A percentile compares a stretch with the other conserved stretches of the same genome.
These are phyloP conservation scores for Wickerhamomyces alni DNA, from an alignment of 805 yeast species.

Conservation along the genomic window DNA sequence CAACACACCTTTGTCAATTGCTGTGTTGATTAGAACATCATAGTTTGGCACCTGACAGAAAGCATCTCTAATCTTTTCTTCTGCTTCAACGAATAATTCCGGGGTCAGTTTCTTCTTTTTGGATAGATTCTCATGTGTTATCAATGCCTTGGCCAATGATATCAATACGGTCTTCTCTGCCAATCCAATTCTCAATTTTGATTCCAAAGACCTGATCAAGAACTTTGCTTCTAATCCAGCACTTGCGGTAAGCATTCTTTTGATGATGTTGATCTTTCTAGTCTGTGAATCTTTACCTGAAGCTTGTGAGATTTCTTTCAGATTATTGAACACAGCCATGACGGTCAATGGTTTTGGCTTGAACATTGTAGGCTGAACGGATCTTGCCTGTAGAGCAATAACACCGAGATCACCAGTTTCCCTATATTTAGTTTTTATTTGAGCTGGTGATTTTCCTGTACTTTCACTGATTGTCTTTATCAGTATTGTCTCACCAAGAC, in stretches of 20 bases:
- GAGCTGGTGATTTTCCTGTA: constrained; percentile 73
- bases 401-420: constrained; percentile 86
- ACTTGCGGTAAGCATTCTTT: constrained; percentile 79
- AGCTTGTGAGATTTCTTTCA: constrained; percentile 70
- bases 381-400: constrained; percentile 79
- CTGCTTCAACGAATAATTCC: constrained; percentile 56
- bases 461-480: constrained; percentile 87
- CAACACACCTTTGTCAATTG: constrained; percentile 61
- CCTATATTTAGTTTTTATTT: constrained; percentile 68
- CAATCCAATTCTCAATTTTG: constrained; percentile 85
- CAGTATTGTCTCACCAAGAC: constrained; percentile 84
- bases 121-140: constrained; percentile 46
- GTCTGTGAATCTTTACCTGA: constrained; percentile 81
- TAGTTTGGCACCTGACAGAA: constrained; percentile 89
- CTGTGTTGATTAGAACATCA: constrained; percentile 64
- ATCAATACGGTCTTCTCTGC: constrained; percentile 90
- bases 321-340: constrained; percentile 62
- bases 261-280: constrained; percentile 71
- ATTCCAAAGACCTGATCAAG: constrained; percentile 84
- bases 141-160: constrained; percentile 78
- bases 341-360: constrained; percentile 80
- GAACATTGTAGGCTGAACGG: constrained; percentile 89
- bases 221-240: constrained; percentile 85
- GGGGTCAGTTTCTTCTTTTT: constrained; percentile 26
- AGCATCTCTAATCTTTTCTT: constrained; percentile 75